Evolutionary conservation across 2,329 filamentous ascomycete species (phyloP).

Genomic region (Ceratocystis cacaofunesta): DNA sequence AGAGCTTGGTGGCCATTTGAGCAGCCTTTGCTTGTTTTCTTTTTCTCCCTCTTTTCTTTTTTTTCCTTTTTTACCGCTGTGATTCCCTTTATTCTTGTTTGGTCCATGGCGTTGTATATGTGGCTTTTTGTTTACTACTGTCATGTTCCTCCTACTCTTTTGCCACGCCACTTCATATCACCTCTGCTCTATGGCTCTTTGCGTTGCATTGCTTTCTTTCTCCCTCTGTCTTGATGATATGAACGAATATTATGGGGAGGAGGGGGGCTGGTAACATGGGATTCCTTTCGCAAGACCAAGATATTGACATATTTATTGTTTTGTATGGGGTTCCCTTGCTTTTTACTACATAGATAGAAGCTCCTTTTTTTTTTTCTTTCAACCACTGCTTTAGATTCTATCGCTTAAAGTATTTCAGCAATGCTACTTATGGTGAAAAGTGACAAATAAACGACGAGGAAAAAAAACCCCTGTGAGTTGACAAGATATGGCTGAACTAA

Average conservation of each 20-base stretch:
- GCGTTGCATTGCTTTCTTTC: background rate
- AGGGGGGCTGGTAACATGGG: background rate
- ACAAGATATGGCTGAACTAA: background rate
- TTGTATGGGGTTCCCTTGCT: too few species aligned
- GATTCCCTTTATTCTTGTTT: conserved; percentile 11
- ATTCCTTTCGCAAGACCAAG: background rate
- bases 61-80: conserved; percentile 1
- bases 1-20: conserved; percentile 13
- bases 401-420: too few species aligned
- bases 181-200: background rate
- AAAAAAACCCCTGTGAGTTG: background rate
- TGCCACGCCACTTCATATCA: background rate
- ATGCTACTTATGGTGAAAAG: too few species aligned
- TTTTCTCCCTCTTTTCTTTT: conserved; percentile 3
- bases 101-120: conserved; percentile 14
- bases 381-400: too few species aligned
- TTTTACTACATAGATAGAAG: too few species aligned
- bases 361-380: too few species aligned
- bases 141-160: background rate
- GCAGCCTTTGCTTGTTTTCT: conserved; percentile 10
- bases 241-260: background rate
- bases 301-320: too few species aligned
- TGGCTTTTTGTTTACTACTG: conserved; percentile 8
- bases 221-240: background rate
- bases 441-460: background rate